phyloP scores from a whole-genome alignment of 1,139 yeast species.

The Entelexis paramagnoliae region DNA sequence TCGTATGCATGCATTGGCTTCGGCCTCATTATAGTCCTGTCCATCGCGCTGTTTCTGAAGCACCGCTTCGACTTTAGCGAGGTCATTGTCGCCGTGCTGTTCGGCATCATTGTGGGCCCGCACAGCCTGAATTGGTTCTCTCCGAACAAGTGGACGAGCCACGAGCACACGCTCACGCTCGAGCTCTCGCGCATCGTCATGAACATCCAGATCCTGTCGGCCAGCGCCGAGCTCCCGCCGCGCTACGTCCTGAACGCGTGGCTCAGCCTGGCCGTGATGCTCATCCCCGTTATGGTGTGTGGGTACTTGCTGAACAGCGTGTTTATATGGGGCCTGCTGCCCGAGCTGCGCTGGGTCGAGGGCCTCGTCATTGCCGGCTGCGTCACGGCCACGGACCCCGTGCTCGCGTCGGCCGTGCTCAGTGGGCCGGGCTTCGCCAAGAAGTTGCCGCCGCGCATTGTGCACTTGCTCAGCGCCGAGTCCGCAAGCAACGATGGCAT shows the following conservation, averaged over 20 bases:
- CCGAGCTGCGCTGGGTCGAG: slow-evolving; percentile 64
- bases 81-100: slow-evolving; percentile 84
- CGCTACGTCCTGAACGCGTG: slow-evolving; percentile 87
- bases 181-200: slow-evolving; percentile 81
- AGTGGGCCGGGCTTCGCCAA: slow-evolving; percentile 94
- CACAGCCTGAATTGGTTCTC: slow-evolving; percentile 82
- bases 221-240: slow-evolving; percentile 89
- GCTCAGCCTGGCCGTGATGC: slow-evolving; percentile 64
- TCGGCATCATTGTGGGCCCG: slow-evolving; percentile 88
- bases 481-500: slow-evolving; percentile 97
- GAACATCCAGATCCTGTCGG: slow-evolving; percentile 89
- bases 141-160: slow-evolving; percentile 78
- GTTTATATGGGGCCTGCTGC: slow-evolving; percentile 75
- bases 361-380: slow-evolving; percentile 81
- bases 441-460: slow-evolving; percentile 91
- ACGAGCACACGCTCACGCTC: slow-evolving; percentile 50
- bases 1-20: slow-evolving; percentile 23
- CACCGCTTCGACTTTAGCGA: slow-evolving; percentile 86
- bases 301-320: slow-evolving; percentile 89
- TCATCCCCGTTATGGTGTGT: slow-evolving; percentile 84
- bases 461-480: slow-evolving; percentile 82
- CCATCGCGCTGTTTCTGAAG: slow-evolving; percentile 72
- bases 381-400: slow-evolving; percentile 96
- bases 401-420: slow-evolving; percentile 93
- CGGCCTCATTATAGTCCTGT: slow-evolving; percentile 20